Base-by-base conservation (phyloP, 352 stramenopile genomes). In the Blastocystis sp. region DNA sequence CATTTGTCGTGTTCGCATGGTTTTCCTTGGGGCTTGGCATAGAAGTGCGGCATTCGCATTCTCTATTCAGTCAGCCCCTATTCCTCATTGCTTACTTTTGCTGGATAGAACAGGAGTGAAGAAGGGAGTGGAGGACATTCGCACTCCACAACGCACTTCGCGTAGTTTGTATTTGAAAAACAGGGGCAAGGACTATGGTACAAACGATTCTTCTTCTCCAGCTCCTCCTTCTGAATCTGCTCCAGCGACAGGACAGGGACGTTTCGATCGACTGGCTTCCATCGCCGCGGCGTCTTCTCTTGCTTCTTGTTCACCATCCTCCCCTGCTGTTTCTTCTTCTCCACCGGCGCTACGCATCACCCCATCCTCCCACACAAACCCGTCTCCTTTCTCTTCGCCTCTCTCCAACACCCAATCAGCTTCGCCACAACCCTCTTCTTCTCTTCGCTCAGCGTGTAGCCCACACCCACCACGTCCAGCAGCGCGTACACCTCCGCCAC, bases 211-310 rank as follows among this genome's bases (percentile, higher is more conserved):
- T n/a, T 67, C 53, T 69, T 23, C 74, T 67, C 74, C 53, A 70
- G 23, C 74, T 84, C 74, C 45, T 84, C 74, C 45, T 70, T 84
- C 45, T 70, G 74, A 48, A 84, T 84, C 38, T 84, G 52, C 2
- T 84, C 28, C 34, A 84, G n/a, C 23, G 21, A 69, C 9, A 34
- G 48, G 19, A 69, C 66, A 9, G n/a, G 28, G 7, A 48, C 5
- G 23, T 10, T 28, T 4, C 14, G 52, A 21, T 64, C 14, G 2
- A 70, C 14, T 48, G 34, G 40, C 56, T 84, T 84, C 74, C 74
- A 84, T 19, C n/a, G 5, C 41, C 23, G 41, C 28, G 21, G 21
- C 17, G 28, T 17, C n/a, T 81, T 81, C 14, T 62, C 56, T n/a
- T 65, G 64, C 28, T 10, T 69, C 45, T 19, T 48, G 43, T 70